Base-by-base conservation (phyloP, 192 early-diverging fungal genomes). In the Tieghemiomyces parasiticus region DNA sequence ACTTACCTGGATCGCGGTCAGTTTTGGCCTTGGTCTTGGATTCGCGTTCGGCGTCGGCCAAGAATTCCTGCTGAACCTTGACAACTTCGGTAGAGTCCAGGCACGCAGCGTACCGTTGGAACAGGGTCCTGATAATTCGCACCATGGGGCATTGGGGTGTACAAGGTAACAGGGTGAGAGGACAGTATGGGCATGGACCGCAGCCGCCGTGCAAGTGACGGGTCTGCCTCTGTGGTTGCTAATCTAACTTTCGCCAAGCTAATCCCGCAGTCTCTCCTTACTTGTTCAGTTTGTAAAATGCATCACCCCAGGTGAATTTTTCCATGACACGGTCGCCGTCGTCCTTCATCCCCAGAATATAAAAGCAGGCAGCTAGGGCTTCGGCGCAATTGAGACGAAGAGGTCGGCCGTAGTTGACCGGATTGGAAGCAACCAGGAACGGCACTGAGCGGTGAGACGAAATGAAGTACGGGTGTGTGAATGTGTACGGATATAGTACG, bases 301-400 rank as follows among this genome's bases (percentile, higher is more conserved):
- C 85, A 66, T 92, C 88, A 20, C 96, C 96, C 92, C 93, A 97
- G 55, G 85, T 93, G 79, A 99, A 99, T 60, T 85, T 85, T 51
- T 71, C 71, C 60, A 99, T 75, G 34, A 97, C 63, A 16, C 75
- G 72, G 63, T 92, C 85, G 22, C 89, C 85, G 28, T 78, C 65
- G 54, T 78, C 80, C 34, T 84, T 70, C 63, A 85, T 72, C 62
- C 88, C 94, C 22, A 83, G 82, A 35, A 99, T 91, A 63, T 85
- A 95, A 60, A 93, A 90, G 33, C 82, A 81, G 0, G 93, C 96
- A 13, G 96, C 96, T 63, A 96, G 77, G 0, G 96, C 96, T 67
- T 99, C 96, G 19, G 84, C 96, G 72, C 93, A 97, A 69, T 97
- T 99, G 60, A 99, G 74, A 56, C 90, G 89, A 82, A 84, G 92